Evolutionary conservation across 2,329 filamentous ascomycete genomes (phyloP).

Genomic region (Cryphonectria radicalis): DNA sequence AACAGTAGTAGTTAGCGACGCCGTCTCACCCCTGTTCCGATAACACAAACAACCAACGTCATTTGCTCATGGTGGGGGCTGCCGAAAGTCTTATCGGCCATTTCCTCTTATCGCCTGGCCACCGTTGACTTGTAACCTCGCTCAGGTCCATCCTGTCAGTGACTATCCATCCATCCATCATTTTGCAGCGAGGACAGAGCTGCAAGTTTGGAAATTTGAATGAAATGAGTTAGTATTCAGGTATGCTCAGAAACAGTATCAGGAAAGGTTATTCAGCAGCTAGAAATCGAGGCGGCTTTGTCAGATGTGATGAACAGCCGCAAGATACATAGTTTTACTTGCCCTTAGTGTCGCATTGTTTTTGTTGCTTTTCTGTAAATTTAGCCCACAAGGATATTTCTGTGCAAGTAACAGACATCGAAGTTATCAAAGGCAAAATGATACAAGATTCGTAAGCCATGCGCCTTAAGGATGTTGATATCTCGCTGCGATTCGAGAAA

Average conservation of each 20-base stretch:
- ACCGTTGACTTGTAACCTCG: background rate
- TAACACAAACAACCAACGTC: background rate
- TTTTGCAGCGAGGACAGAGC: background rate
- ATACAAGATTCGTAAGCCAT: background rate
- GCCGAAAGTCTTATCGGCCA: background rate
- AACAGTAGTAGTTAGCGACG: background rate
- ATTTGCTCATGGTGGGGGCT: conserved; percentile 7
- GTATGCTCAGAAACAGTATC: background rate
- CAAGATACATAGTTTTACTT: background rate
- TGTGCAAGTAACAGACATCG: background rate
- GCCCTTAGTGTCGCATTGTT: background rate
- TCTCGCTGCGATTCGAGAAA: background rate
- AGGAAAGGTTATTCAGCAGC: background rate
- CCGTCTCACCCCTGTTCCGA: background rate
- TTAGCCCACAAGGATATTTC: background rate
- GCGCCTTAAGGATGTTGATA: background rate
- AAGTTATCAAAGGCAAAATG: background rate
- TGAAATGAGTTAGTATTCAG: no score
- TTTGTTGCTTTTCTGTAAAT: background rate
- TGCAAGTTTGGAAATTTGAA: background rate
- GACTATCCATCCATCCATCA: background rate
- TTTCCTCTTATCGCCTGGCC: background rate
- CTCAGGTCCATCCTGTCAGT: background rate
- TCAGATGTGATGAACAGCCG: background rate
- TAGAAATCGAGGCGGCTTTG: background rate